Evolutionary conservation across 2,329 filamentous ascomycete species (phyloP).

Genomic region (Cadophora malorum): DNA sequence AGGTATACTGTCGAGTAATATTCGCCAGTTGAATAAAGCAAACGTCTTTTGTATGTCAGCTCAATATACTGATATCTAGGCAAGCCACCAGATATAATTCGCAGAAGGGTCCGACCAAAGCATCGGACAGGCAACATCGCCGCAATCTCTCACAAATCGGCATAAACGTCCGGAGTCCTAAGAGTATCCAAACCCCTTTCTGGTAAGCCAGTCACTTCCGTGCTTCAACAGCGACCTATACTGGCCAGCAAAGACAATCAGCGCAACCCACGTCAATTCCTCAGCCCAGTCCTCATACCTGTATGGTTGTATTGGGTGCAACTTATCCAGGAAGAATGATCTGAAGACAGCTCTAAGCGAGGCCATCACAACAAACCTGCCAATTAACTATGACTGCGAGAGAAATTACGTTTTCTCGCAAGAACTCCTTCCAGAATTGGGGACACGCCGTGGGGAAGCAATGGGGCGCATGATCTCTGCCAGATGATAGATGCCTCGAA

Average conservation of each 20-base stretch:
- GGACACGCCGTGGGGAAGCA: too few relatives aligned
- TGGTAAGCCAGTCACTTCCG: not conserved
- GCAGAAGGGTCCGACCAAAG: slow-evolving; percentile 6
- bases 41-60: too few relatives aligned
- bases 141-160: not conserved
- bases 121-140: not conserved
- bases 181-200: not conserved
- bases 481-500: not conserved
- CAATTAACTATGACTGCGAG: not conserved
- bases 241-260: not conserved
- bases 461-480: not conserved
- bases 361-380: not conserved
- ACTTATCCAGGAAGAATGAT: not conserved
- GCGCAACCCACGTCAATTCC: not conserved
- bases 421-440: not conserved
- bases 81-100: slow-evolving; percentile 8
- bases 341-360: not conserved
- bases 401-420: not conserved
- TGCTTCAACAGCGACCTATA: not conserved
- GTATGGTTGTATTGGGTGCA: not conserved
- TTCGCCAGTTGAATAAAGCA: too few relatives aligned
- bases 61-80: not conserved
- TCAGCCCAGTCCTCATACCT: not conserved
- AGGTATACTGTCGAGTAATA: not conserved
- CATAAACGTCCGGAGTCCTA: not conserved